Evolutionary conservation across 108 stramenopile species (phyloP).

Genomic region (Discostella pseudostelligera): DNA sequence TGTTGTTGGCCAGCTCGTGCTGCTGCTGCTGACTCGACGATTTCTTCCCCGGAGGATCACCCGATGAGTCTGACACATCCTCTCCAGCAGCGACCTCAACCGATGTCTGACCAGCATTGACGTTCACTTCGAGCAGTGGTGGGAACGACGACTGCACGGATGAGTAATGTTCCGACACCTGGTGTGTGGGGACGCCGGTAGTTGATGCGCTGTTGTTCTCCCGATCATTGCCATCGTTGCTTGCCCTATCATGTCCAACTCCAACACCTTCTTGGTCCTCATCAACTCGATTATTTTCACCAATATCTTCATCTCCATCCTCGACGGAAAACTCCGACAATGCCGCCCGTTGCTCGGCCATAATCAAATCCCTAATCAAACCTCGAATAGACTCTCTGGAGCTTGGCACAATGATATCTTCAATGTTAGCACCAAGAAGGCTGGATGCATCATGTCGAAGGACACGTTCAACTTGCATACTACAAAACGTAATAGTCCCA

Average conservation of each 20-base stretch:
- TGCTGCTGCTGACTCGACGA: not conserved
- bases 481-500: slow-evolving; percentile 82
- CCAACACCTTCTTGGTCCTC: not conserved
- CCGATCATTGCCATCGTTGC: not conserved
- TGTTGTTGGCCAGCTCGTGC: not conserved
- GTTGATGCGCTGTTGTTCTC: slow-evolving; percentile 12
- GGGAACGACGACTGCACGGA: slow-evolving; percentile 7
- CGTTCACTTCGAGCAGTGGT: slow-evolving; percentile 33
- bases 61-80: slow-evolving; percentile 37
- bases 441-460: slow-evolving; percentile 56
- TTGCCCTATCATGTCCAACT: not conserved
- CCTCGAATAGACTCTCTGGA: slow-evolving; percentile 53
- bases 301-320: slow-evolving; percentile 2
- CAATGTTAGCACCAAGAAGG: slow-evolving; percentile 62
- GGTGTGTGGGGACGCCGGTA: not conserved
- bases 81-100: slow-evolving; percentile 24
- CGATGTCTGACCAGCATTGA: slow-evolving; percentile 8
- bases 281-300: slow-evolving; percentile 6
- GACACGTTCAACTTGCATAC: slow-evolving; percentile 75
- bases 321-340: slow-evolving; percentile 7
- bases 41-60: slow-evolving; percentile 14
- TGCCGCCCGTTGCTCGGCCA: slow-evolving; percentile 21
- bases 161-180: slow-evolving; percentile 11
- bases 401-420: slow-evolving; percentile 60
- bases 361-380: slow-evolving; percentile 55